A percentile compares a stretch with the other conserved stretches of the same genome.
Conservation (phyloP, 768 basidiomycete genomes). For the Kwoniella sp. region DNA sequence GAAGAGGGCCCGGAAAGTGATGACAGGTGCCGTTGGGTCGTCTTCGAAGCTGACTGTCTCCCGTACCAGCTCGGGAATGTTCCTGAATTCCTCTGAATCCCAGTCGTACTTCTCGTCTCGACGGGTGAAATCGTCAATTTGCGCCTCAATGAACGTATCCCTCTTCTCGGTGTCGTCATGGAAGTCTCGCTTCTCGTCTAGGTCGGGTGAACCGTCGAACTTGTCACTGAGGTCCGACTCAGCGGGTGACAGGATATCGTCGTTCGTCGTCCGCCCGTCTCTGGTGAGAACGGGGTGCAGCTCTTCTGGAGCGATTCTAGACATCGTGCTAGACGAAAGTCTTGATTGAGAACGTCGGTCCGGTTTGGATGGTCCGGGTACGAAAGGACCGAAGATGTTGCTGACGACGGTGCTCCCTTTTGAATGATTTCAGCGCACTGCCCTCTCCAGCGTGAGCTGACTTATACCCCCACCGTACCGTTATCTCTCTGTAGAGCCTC, state of each 20-base stretch:
- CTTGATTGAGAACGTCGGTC: background rate
- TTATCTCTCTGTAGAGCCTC: too few species aligned
- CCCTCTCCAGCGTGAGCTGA: background rate
- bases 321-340: background rate
- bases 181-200: constrained; percentile 1
- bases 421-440: background rate
- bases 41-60: constrained; percentile 24
- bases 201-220: background rate
- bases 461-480: too few species aligned
- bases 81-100: constrained; percentile 20
- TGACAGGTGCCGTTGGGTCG: constrained; percentile 12
- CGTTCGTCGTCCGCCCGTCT: background rate
- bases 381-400: too few species aligned
- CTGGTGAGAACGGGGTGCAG: background rate
- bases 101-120: constrained; percentile 14
- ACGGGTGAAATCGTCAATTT: constrained; percentile 7
- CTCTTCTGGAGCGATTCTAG: background rate
- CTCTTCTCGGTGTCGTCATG: background rate
- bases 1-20: constrained; percentile 13
- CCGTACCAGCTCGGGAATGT: constrained; percentile 17
- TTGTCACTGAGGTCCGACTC: constrained; percentile 2
- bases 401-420: background rate
- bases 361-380: too few species aligned
- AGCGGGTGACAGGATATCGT: background rate
- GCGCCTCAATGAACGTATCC: background rate